phyloP scores from a whole-genome alignment of 345 rosid genomes.

The Sonneratia caseolaris region DNA sequence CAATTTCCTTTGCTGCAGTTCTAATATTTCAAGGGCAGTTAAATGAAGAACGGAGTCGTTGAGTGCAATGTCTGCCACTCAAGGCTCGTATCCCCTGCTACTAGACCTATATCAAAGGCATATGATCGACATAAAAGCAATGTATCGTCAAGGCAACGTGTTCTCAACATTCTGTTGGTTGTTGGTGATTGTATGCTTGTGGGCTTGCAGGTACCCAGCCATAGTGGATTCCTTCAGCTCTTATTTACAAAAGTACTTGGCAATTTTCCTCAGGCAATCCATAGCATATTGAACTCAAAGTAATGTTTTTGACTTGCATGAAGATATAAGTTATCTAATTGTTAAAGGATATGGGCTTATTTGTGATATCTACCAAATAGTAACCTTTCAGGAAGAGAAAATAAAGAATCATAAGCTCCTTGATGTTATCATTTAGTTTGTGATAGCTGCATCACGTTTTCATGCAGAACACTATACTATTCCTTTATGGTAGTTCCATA shows the following conservation, averaged over 20 bases:
- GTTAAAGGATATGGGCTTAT: not conserved
- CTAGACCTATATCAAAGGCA: constrained; percentile 40
- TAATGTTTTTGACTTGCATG: constrained; percentile 1
- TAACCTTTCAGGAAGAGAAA: not conserved
- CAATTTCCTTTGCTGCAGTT: constrained; percentile 8
- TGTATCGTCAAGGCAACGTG: constrained; percentile 37
- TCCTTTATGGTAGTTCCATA: not conserved
- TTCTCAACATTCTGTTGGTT: constrained; percentile 47
- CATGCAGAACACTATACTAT: not conserved
- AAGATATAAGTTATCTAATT: not conserved
- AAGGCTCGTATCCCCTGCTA: constrained; percentile 28
- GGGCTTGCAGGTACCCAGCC: constrained; percentile 42
- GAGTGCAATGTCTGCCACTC: constrained; percentile 35
- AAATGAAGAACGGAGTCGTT: constrained; percentile 19
- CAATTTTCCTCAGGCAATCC: not conserved
- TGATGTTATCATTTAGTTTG: not conserved
- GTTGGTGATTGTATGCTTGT: constrained; percentile 62
- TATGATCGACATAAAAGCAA: constrained; percentile 40
- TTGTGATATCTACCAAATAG: not conserved
- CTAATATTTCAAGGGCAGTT: constrained; percentile 2
- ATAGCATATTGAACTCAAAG: not conserved
- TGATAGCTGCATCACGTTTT: not conserved
- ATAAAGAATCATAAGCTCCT: not conserved
- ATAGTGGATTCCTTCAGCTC: not conserved
- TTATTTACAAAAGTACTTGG: too few relatives aligned